phyloP scores from a whole-genome alignment of 352 stramenopile genomes.

The Chrysophaeum taylorii region DNA sequence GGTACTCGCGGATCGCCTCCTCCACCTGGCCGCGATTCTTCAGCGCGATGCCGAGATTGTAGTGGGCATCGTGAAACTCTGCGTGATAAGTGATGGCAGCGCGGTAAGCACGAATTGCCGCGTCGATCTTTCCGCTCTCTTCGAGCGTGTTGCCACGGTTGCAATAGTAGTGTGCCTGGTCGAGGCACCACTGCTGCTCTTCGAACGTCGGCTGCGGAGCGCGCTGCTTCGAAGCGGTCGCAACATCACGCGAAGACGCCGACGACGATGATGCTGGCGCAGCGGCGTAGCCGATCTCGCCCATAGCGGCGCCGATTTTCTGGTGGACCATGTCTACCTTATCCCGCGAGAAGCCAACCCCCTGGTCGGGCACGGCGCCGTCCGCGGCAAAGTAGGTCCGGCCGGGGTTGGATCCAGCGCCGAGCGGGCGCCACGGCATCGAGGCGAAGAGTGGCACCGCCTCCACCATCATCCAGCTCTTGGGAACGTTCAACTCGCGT shows the following conservation, averaged over 20 bases:
- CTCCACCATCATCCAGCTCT: background rate
- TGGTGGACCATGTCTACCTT: background rate
- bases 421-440: background rate
- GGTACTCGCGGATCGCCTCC: slow-evolving; percentile 12
- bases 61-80: slow-evolving; percentile 20
- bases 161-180: slow-evolving; percentile 22
- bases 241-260: too few relatives aligned
- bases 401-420: too few relatives aligned
- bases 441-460: background rate
- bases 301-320: background rate
- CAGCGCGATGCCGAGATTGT: slow-evolving; percentile 22
- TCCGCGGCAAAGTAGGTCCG: too few relatives aligned
- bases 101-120: slow-evolving; percentile 8
- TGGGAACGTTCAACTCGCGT: background rate
- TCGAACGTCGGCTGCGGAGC: too few relatives aligned
- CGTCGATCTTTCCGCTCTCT: slow-evolving; percentile 19
- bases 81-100: slow-evolving; percentile 16
- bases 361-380: background rate
- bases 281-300: background rate
- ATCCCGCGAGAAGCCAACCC: background rate
- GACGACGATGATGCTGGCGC: too few relatives aligned
- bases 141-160: slow-evolving; percentile 18
- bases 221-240: background rate
- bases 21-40: slow-evolving; percentile 16
- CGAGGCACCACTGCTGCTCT: slow-evolving; percentile 4